Percentiles rank a stretch among this genome's conserved stretches.
phyloP scores from a whole-genome alignment of 2,329 filamentous ascomycete species.

The Myrmaecium sp. region DNA sequence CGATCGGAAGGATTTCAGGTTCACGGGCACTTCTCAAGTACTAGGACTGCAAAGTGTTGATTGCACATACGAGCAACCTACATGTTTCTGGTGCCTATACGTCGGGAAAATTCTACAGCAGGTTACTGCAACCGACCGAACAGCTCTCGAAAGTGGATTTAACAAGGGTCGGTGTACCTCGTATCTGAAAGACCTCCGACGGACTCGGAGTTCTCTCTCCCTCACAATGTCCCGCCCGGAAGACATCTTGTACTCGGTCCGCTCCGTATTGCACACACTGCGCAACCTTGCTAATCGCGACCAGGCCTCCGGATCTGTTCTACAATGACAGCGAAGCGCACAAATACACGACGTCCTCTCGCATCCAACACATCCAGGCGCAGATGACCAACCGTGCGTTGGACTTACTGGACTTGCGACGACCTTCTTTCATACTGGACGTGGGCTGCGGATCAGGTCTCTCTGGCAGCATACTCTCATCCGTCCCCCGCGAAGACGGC shows the following conservation, averaged over 20 bases:
- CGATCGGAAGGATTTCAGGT: no score
- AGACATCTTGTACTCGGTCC: slow-evolving; percentile 61
- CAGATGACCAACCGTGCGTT: slow-evolving; percentile 89
- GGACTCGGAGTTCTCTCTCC: slow-evolving; percentile 4
- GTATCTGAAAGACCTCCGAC: no score
- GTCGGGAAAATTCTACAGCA: no score
- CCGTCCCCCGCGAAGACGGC: slow-evolving; percentile 49
- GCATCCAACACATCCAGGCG: slow-evolving; percentile 89
- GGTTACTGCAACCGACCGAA: no score
- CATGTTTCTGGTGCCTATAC: no score
- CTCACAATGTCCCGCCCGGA: slow-evolving; percentile 86
- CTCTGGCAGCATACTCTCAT: slow-evolving; percentile 80
- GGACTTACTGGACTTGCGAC: slow-evolving; percentile 65
- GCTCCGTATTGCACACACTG: slow-evolving; percentile 2
- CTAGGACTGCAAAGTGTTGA: no score
- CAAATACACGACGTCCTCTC: slow-evolving; percentile 93
- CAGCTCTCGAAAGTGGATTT: no score
- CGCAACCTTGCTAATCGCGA: slow-evolving; percentile 10
- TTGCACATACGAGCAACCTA: no score
- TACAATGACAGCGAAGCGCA: slow-evolving; percentile 91
- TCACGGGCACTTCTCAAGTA: no score
- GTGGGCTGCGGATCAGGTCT: slow-evolving; percentile 92
- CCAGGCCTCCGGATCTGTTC: slow-evolving; percentile 83
- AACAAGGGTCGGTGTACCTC: no score
- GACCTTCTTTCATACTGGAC: slow-evolving; percentile 80